Base-by-base conservation (phyloP, 2,329 filamentous ascomycete species). In the Penicillium polonicum region DNA sequence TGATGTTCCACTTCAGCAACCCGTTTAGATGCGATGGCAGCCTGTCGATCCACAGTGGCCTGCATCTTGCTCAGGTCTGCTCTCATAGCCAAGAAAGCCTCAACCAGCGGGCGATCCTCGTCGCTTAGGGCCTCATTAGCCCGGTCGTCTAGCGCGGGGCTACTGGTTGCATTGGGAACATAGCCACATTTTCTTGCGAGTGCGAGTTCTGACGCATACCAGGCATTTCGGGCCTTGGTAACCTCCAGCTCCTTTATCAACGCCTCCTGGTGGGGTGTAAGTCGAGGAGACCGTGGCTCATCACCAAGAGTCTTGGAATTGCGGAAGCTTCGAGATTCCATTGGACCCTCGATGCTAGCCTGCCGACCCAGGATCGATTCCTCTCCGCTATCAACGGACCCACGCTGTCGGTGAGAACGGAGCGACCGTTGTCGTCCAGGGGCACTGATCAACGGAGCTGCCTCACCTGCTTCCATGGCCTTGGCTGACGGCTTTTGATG, bases 1-100 rank as follows among this genome's bases (percentile, higher is more conserved):
- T 99, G 94, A 71, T 90, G 92, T 72, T 99, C 94, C 1, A 95
- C 89, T 72, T 97, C 92, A 2, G 93, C 92, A 60, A 99, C 92
- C 60, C 93, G 87, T 73, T 89, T 92, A 0, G 92, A 91, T 9
- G 94, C 92, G 55, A 91, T 79, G 8, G 91, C 82, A 13, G 92
- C 90, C 76, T 97, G 94, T 65, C 91, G 87, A 66, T 97, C 92
- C 49, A 99, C 90, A 0, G 92, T 91, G 15, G 82, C 86, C 72
- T 99, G 95, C 43, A 99, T 92, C 60, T 92, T 94, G 25, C 88
- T 85, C 13, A 99, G 81, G 70, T 99, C 94, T 7, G 88, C 85
- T 58, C 91, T 88, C 92, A 99, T 97, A 21, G 89, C 88, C 56
- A 99, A 79, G 48, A 99, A 84, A 7, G 94, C 94, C 74, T 99